These are phyloP conservation scores for Fusarium buxicola DNA, from an alignment of 2,329 filamentous ascomycete genomes.

Conservation along the genomic window DNA sequence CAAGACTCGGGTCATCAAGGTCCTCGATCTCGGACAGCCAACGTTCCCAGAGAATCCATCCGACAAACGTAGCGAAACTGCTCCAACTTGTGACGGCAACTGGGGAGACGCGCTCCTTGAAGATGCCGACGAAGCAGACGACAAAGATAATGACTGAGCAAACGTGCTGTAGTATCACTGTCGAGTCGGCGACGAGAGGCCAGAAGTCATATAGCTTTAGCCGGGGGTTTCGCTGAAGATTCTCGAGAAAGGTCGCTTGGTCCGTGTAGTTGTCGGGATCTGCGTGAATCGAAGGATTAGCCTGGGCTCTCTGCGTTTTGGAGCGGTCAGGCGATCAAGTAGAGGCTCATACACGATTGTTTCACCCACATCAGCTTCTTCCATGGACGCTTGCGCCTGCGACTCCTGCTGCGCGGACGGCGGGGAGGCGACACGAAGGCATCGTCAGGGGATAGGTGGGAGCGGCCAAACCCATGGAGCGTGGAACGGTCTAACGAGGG, in stretches of 20 bases:
- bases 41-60: slow-evolving; percentile 91
- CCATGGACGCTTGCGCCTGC: slow-evolving; percentile 80
- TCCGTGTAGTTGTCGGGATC: slow-evolving; percentile 99
- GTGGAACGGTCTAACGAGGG: slow-evolving; percentile 48
- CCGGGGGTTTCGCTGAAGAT: slow-evolving; percentile 92
- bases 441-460: slow-evolving; percentile 84
- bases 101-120: slow-evolving; percentile 86
- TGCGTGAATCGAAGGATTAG: slow-evolving; percentile 49
- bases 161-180: slow-evolving; percentile 96
- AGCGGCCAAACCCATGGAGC: slow-evolving; percentile 63
- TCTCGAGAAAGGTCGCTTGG: slow-evolving; percentile 94
- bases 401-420: slow-evolving; percentile 68
- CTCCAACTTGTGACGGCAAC: slow-evolving; percentile 90
- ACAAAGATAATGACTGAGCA: slow-evolving; percentile 95
- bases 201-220: slow-evolving; percentile 98
- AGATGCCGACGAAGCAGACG: slow-evolving; percentile 92
- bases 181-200: slow-evolving; percentile 94
- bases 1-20: slow-evolving; percentile 54
- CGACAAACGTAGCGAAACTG: slow-evolving; percentile 82
- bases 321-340: not conserved
- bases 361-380: slow-evolving; percentile 99
- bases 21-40: slow-evolving; percentile 83
- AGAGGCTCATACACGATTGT: slow-evolving; percentile 77
- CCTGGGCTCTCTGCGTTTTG: slow-evolving; percentile 1
- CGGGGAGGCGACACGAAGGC: slow-evolving; percentile 78